phyloP scores from a whole-genome alignment of 1,139 yeast species.

The Yarrowia galli region DNA sequence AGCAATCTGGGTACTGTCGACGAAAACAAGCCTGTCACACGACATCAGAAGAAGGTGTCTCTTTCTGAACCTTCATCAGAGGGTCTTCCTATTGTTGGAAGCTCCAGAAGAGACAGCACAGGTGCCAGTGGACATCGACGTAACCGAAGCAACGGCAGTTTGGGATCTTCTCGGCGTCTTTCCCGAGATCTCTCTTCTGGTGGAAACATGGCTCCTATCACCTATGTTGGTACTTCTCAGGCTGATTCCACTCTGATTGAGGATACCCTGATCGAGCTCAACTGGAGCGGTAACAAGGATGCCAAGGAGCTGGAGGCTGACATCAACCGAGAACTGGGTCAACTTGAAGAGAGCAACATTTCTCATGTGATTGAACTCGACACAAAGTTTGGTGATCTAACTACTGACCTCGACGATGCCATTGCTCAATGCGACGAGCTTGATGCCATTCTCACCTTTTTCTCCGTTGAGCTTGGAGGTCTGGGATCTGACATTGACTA shows the following conservation, averaged over 20 bases:
- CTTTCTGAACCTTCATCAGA: constrained; percentile 21
- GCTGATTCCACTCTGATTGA: constrained; percentile 51
- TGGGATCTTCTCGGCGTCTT: constrained; percentile 21
- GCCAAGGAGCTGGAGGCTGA: constrained; percentile 63
- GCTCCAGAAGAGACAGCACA: constrained; percentile 5
- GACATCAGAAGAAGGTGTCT: constrained; percentile 33
- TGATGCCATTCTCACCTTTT: constrained; percentile 61
- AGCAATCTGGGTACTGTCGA: constrained; percentile 18
- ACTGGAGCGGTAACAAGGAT: constrained; percentile 75
- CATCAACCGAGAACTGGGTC: constrained; percentile 61
- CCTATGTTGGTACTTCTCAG: constrained; percentile 34
- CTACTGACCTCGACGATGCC: constrained; percentile 56
- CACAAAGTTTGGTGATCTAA: constrained; percentile 55
- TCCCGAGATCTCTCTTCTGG: constrained; percentile 18
- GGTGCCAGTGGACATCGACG: constrained; percentile 11
- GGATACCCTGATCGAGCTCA: constrained; percentile 74
- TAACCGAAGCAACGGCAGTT: constrained; percentile 20
- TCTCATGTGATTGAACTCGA: constrained; percentile 59
- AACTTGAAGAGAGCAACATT: constrained; percentile 59
- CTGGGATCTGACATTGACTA: constrained; percentile 71
- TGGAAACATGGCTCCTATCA: constrained; percentile 17
- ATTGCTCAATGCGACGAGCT: constrained; percentile 71
- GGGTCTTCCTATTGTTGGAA: constrained; percentile 23
- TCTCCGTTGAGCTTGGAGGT: constrained; percentile 65
- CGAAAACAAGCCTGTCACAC: constrained; percentile 8